Conservation (phyloP, 768 basidiomycete species). For the Collybia sp. region DNA sequence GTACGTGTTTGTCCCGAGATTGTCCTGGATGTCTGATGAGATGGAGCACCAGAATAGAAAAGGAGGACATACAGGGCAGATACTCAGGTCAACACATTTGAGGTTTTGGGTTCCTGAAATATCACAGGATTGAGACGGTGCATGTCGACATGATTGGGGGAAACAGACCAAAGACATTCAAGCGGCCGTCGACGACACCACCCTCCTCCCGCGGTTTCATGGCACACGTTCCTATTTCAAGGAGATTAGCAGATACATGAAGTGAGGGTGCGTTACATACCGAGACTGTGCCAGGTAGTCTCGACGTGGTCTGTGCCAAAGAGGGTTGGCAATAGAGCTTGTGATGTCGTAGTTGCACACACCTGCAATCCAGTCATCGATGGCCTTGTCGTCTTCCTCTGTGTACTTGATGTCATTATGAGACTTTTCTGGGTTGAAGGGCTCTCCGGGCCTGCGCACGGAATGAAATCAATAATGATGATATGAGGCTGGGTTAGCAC, state of each 20-base stretch:
- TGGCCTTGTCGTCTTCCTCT: constrained; percentile 65
- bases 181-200: constrained; percentile 59
- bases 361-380: constrained; percentile 65
- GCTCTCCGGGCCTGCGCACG: constrained; percentile 38
- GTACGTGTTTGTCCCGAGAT: constrained; percentile 70
- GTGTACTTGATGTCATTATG: constrained; percentile 65
- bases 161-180: constrained; percentile 49
- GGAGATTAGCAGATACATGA: neutral
- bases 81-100: constrained; percentile 64
- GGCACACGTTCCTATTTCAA: constrained; percentile 36
- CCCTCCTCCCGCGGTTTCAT: constrained; percentile 68
- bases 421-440: constrained; percentile 49
- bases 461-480: neutral
- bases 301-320: constrained; percentile 52
- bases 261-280: constrained; percentile 18
- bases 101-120: constrained; percentile 53
- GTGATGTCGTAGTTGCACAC: constrained; percentile 4
- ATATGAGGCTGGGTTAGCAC: constrained; percentile 2
- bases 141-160: neutral
- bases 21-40: constrained; percentile 38
- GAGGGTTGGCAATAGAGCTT: neutral
- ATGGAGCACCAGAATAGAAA: constrained; percentile 1
- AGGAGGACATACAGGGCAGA: constrained; percentile 52
- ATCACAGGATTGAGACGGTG: neutral
- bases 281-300: constrained; percentile 75